Evolutionary conservation across 1,284 basidiomycete species (phyloP).

Genomic region (Pulveroboletus sp.): DNA sequence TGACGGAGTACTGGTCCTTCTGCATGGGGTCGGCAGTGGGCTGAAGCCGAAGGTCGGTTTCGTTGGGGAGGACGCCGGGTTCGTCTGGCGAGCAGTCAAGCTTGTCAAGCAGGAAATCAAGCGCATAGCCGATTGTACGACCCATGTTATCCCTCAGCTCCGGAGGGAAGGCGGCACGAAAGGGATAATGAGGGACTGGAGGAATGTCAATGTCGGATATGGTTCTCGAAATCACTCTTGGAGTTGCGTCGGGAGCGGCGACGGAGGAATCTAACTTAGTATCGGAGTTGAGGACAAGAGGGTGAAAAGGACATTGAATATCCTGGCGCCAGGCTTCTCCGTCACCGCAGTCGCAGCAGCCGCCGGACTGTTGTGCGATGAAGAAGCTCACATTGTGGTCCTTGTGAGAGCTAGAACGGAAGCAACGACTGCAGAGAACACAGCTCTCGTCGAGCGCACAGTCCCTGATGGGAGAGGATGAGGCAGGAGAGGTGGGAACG

Average conservation of each 20-base stretch:
- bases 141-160: slow-evolving; percentile 74
- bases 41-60: slow-evolving; percentile 71
- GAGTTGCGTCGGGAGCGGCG: slow-evolving; percentile 33
- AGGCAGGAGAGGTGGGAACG: not conserved
- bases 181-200: slow-evolving; percentile 58
- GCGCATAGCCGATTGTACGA: slow-evolving; percentile 71
- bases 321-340: slow-evolving; percentile 77
- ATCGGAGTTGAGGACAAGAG: slow-evolving; percentile 31
- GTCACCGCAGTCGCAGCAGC: slow-evolving; percentile 93
- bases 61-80: slow-evolving; percentile 64
- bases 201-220: slow-evolving; percentile 52
- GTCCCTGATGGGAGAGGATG: slow-evolving; percentile 54
- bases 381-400: slow-evolving; percentile 91
- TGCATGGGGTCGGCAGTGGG: slow-evolving; percentile 73
- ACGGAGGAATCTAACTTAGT: no score
- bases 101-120: slow-evolving; percentile 86
- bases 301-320: slow-evolving; percentile 74
- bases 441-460: slow-evolving; percentile 88
- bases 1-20: slow-evolving; percentile 80
- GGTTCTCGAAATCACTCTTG: slow-evolving; percentile 36
- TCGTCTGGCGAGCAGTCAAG: slow-evolving; percentile 86
- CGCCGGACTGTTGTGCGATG: slow-evolving; percentile 86
- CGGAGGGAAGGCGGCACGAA: slow-evolving; percentile 55
- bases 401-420: slow-evolving; percentile 79
- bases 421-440: slow-evolving; percentile 86